Conservation (phyloP, 768 basidiomycete genomes). For the Serpula lacrymans region DNA sequence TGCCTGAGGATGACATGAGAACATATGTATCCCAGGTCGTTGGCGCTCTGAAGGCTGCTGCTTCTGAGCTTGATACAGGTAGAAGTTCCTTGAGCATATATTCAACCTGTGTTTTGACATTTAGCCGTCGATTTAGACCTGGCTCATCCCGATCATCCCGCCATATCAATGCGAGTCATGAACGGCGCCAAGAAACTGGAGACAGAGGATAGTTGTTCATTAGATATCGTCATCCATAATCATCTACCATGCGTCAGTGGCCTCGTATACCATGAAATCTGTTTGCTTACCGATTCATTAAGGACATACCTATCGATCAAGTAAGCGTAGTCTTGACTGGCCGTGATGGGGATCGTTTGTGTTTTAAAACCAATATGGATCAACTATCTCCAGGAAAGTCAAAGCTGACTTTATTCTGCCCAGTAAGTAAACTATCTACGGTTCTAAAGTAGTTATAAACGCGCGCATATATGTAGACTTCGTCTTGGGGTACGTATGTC, state of each 20-base stretch:
- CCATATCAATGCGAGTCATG: conserved; percentile 50
- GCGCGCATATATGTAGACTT: conserved; percentile 65
- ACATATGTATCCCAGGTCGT: conserved; percentile 54
- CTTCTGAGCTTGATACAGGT: conserved; percentile 56
- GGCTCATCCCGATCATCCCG: conserved; percentile 65
- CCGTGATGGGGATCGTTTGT: conserved; percentile 58
- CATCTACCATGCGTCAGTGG: conserved; percentile 68
- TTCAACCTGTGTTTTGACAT: conserved; percentile 12
- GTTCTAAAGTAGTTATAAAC: conserved; percentile 1
- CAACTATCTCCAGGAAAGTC: conserved; percentile 59
- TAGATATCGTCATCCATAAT: conserved; percentile 63
- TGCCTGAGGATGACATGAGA: conserved; percentile 47
- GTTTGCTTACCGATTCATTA: conserved; percentile 8
- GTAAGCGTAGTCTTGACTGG: conserved; percentile 60
- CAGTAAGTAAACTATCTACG: conserved; percentile 46
- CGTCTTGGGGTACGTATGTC: conserved; percentile 64
- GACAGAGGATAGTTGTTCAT: conserved; percentile 61
- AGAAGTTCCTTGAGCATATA: conserved; percentile 11
- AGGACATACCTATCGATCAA: conserved; percentile 64
- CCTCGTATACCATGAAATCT: neutral
- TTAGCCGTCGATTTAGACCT: conserved; percentile 48
- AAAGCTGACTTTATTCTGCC: conserved; percentile 57
- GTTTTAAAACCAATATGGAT: conserved; percentile 43
- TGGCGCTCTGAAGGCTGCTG: conserved; percentile 43
- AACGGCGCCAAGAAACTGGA: conserved; percentile 48